Base-by-base conservation (phyloP, 2,329 filamentous ascomycete species). In the Coniochaeta sp. region DNA sequence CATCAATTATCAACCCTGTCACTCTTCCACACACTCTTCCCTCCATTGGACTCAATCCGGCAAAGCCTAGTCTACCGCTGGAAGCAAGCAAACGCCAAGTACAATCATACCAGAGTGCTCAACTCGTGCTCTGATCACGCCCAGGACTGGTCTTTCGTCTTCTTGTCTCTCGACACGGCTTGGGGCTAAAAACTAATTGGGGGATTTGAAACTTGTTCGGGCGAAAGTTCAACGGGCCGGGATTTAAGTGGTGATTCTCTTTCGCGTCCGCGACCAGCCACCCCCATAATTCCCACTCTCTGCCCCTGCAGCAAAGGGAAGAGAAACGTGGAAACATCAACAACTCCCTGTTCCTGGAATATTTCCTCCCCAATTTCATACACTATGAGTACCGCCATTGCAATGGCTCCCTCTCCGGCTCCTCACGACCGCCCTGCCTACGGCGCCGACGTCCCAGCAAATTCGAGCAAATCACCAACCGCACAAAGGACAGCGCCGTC, bases 381-480 rank as follows among this genome's bases (percentile, higher is more conserved):
- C 52, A 57, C 61, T 66, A 86, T 86, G 82, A 85, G 81, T 73
- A 76, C 82, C 66, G 81, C 80, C 68, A 78, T 85, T 65, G 80
- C 82, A 63, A 85, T 85, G 82, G 82, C 79, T 65, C 81, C 82
- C 58, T 85, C 82, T 66, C 82, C 82, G 63, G 82, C 81, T 70
- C 82, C 81, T 59, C 81, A 85, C 67, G 82, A 85, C 66, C 74
- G 81, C 65, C 71, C 79, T 53, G 73, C 76, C n/a, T 81, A 78
- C 60, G 69, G 76, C 62, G 73, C 75, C 57, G 78, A 78, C 59
- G 67, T 75, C 56, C 70, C 71, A 57, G 68, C 71, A 22, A 35
- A 9, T 28, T 4, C 14, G 7, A 49, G 35, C 52, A 64, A 67
- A 31, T 75, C 76, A 47, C 75, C 76, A 30, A 68, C 72, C 31